phyloP scores from a whole-genome alignment of 2,329 filamentous ascomycete genomes.

The Fusarium dimerum region DNA sequence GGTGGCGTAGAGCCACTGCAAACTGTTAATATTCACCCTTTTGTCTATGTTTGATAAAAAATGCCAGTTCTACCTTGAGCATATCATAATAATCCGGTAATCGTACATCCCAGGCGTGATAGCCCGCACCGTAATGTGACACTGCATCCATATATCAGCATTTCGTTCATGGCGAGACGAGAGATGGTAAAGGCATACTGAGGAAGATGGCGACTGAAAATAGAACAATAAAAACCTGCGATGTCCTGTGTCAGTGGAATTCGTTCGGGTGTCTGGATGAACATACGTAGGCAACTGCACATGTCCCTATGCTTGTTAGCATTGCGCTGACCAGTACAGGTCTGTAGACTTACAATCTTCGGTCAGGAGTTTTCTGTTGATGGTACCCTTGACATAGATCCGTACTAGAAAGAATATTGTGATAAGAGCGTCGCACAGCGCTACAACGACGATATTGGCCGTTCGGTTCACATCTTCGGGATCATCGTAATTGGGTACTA shows the following conservation, averaged over 20 bases:
- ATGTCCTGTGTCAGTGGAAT: background rate
- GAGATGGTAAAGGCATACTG: conserved; percentile 11
- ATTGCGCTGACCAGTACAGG: too few species aligned
- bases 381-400: conserved; percentile 17
- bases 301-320: conserved; percentile 17
- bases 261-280: too few species aligned
- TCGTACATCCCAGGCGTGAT: conserved; percentile 23
- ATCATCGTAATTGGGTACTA: conserved; percentile 14
- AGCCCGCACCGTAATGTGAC: conserved; percentile 19
- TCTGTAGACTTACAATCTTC: conserved; percentile 20
- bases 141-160: conserved; percentile 3
- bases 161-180: background rate
- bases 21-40: background rate
- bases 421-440: conserved; percentile 12
- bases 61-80: conserved; percentile 14
- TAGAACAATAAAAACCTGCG: conserved; percentile 7
- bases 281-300: conserved; percentile 20
- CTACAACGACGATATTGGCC: conserved; percentile 14
- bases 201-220: conserved; percentile 15
- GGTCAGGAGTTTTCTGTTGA: conserved; percentile 8
- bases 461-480: conserved; percentile 24
- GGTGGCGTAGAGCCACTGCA: conserved; percentile 24
- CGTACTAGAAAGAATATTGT: conserved; percentile 14
- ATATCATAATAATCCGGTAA: conserved; percentile 18
- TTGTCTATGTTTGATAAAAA: fast-evolving